Evolutionary conservation across 2,329 filamentous ascomycete genomes (phyloP).

Genomic region (Arthrobotrys megalospora): DNA sequence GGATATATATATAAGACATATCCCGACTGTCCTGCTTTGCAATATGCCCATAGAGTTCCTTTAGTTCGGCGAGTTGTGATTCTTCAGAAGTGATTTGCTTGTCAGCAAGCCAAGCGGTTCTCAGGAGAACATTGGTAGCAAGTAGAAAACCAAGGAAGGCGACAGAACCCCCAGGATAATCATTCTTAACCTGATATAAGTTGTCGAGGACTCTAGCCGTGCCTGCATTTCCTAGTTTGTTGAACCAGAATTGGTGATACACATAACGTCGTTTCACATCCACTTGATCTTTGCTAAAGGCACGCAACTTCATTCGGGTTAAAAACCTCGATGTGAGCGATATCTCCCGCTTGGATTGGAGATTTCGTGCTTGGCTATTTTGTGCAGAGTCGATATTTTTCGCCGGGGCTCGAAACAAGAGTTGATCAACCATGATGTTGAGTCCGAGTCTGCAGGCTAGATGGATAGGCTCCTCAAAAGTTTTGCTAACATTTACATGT

Average conservation of each 20-base stretch:
- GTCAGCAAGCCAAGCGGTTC: background rate
- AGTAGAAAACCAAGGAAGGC: background rate
- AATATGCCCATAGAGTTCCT: background rate
- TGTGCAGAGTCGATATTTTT: background rate
- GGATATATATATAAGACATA: background rate
- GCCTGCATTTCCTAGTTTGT: background rate
- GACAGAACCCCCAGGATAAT: too few species aligned
- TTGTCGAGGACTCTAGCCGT: background rate
- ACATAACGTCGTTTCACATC: background rate
- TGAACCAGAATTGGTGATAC: background rate
- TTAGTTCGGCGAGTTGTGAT: background rate
- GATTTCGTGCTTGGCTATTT: background rate
- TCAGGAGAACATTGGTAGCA: background rate
- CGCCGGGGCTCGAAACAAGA: background rate
- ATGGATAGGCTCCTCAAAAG: conserved; percentile 26
- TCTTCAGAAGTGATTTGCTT: background rate
- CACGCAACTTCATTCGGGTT: background rate
- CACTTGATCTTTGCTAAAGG: background rate
- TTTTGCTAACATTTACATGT: background rate
- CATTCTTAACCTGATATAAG: too few species aligned
- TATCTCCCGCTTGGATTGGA: background rate
- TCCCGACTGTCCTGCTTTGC: background rate
- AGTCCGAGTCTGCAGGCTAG: conserved; percentile 23
- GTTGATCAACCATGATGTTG: background rate
- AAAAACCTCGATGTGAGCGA: background rate